These are phyloP conservation scores for Xylaria palmicola DNA, from an alignment of 495 filamentous ascomycete genomes.

Conservation along the genomic window DNA sequence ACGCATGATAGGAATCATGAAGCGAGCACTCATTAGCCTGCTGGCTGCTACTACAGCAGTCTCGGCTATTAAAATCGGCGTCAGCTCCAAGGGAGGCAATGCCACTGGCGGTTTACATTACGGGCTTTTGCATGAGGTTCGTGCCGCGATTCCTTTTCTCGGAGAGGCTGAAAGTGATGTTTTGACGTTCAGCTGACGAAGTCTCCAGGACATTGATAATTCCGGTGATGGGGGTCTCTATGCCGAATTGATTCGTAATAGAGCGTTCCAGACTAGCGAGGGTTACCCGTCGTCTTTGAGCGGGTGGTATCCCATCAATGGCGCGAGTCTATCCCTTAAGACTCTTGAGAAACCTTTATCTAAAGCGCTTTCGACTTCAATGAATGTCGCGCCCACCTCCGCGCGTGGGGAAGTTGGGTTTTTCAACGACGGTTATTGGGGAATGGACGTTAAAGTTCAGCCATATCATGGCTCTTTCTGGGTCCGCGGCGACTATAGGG, in stretches of 20 bases:
- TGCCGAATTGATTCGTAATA: conserved; percentile 69
- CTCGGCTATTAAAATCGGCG: conserved; percentile 30
- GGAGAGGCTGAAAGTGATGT: neutral
- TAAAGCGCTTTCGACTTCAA: conserved; percentile 54
- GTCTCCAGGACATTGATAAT: conserved; percentile 64
- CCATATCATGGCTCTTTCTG: conserved; percentile 59
- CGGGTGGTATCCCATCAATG: conserved; percentile 55
- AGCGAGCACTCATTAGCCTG: conserved; percentile 13
- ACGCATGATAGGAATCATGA: conserved; percentile 28
- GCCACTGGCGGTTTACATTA: conserved; percentile 36
- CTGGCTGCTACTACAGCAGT: conserved; percentile 14
- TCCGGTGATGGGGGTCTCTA: conserved; percentile 77
- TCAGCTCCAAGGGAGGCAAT: conserved; percentile 38
- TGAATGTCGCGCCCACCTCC: conserved; percentile 50
- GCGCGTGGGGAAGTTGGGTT: conserved; percentile 49
- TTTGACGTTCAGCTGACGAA: neutral
- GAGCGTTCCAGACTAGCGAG: conserved; percentile 57
- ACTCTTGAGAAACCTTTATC: conserved; percentile 48
- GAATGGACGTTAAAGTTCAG: conserved; percentile 55
- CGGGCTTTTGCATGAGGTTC: conserved; percentile 43
- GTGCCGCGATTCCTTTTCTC: neutral
- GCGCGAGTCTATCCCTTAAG: conserved; percentile 50
- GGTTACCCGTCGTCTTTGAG: conserved; percentile 45
- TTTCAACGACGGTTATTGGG: conserved; percentile 60
- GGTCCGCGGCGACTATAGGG: conserved; percentile 46